These are phyloP conservation scores for Naegleria fowleri DNA, from an alignment of 208 protist species.

Conservation along the genomic window DNA sequence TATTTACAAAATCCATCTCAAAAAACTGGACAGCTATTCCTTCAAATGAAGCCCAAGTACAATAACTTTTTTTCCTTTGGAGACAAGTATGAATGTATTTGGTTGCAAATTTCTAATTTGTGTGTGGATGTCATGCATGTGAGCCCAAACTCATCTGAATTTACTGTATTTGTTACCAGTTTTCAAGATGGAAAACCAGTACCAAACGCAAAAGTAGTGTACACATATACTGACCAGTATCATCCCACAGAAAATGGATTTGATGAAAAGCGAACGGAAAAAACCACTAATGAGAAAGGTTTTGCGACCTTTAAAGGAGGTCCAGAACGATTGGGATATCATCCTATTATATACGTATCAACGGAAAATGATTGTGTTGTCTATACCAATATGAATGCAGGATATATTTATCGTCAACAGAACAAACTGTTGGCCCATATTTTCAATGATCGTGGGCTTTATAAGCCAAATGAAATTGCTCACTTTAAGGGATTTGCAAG, in stretches of 20 bases:
- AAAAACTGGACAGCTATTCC: not conserved
- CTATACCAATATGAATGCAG: not conserved
- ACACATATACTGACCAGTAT: not conserved
- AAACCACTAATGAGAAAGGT: not conserved
- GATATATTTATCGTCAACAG: not conserved
- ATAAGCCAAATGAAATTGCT: slow-evolving; percentile 22
- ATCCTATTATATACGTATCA: not conserved
- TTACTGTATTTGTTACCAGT: not conserved
- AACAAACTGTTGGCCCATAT: not conserved
- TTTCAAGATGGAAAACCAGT: not conserved
- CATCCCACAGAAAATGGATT: not conserved
- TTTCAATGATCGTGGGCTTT: slow-evolving; percentile 15
- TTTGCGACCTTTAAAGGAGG: not conserved
- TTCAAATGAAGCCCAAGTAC: not conserved
- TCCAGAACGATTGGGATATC: not conserved
- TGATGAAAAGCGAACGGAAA: not conserved
- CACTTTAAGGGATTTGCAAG: slow-evolving; percentile 11
- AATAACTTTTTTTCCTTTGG: not conserved
- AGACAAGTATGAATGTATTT: not conserved
- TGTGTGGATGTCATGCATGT: not conserved
- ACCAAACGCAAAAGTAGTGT: not conserved
- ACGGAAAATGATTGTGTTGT: not conserved
- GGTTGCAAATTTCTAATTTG: not conserved
- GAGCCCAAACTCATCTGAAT: not conserved
- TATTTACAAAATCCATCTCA: not conserved